Percentiles rank a stretch among this genome's conserved stretches.
These are phyloP conservation scores for Phaffomyces antillensis DNA, from an alignment of 805 yeast genomes.

Conservation along the genomic window DNA sequence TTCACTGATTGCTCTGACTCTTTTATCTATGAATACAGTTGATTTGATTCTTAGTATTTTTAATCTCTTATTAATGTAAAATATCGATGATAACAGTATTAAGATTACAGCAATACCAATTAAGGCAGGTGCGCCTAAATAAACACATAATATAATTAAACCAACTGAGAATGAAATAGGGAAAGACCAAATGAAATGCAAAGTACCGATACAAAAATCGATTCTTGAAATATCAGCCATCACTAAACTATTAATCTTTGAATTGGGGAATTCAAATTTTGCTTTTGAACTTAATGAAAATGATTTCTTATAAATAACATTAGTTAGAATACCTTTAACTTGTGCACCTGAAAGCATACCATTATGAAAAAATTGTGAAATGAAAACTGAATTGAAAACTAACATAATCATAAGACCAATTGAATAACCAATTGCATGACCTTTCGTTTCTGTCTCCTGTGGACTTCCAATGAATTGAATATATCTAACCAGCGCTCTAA, in stretches of 20 bases:
- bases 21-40: constrained; percentile 59
- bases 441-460: constrained; percentile 32
- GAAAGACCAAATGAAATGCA: constrained; percentile 55
- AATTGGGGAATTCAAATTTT: constrained; percentile 52
- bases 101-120: constrained; percentile 58
- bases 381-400: constrained; percentile 36
- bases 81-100: constrained; percentile 33
- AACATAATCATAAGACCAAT: constrained; percentile 60
- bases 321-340: constrained; percentile 62
- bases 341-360: constrained; percentile 64
- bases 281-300: constrained; percentile 53
- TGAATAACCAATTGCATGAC: constrained; percentile 70
- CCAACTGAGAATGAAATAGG: constrained; percentile 60
- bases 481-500: constrained; percentile 56
- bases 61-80: constrained; percentile 42
- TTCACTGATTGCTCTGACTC: constrained; percentile 75
- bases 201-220: constrained; percentile 67
- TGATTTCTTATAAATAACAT: constrained; percentile 63
- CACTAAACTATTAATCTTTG: constrained; percentile 68
- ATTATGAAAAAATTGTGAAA: constrained; percentile 59
- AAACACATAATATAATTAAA: constrained; percentile 54
- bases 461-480: constrained; percentile 44
- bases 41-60: constrained; percentile 51
- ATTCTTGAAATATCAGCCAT: constrained; percentile 79
- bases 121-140: constrained; percentile 67